These are phyloP conservation scores for Cladophialophora psammophila DNA, from an alignment of 2,329 filamentous ascomycete species.

Conservation along the genomic window DNA sequence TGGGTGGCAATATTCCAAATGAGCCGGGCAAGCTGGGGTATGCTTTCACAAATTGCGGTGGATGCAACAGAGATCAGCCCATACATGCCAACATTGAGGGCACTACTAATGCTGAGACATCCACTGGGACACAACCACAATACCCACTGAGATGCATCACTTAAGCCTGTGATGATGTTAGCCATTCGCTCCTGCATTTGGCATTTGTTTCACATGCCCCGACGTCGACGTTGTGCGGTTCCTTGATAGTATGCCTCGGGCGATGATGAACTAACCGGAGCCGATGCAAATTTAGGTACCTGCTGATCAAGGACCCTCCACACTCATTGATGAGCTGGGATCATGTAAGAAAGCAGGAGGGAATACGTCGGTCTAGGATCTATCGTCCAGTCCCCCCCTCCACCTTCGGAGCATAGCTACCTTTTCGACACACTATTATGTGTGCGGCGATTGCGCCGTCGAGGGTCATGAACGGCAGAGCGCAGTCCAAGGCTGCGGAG, in stretches of 20 bases:
- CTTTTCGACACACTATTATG: neutral
- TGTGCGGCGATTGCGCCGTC: neutral
- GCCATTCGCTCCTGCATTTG: neutral
- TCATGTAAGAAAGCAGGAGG: neutral
- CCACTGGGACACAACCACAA: neutral
- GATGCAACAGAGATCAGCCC: neutral
- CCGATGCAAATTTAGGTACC: neutral
- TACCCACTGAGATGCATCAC: neutral
- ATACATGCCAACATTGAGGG: neutral
- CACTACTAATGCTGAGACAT: neutral
- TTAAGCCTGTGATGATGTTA: neutral
- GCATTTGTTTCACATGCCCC: neutral
- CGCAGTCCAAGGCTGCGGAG: neutral
- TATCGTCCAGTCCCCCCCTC: neutral
- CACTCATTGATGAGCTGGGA: neutral
- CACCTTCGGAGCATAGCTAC: neutral
- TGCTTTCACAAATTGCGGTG: neutral
- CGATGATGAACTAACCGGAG: neutral
- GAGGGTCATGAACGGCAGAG: neutral
- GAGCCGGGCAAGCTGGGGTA: neutral
- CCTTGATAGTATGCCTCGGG: neutral
- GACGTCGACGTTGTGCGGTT: neutral
- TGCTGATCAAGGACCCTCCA: neutral
- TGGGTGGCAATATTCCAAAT: neutral
- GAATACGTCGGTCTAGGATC: neutral